These are phyloP conservation scores for Pseudonitzschia delicatissima DNA, from an alignment of 108 stramenopile species.

Conservation along the genomic window DNA sequence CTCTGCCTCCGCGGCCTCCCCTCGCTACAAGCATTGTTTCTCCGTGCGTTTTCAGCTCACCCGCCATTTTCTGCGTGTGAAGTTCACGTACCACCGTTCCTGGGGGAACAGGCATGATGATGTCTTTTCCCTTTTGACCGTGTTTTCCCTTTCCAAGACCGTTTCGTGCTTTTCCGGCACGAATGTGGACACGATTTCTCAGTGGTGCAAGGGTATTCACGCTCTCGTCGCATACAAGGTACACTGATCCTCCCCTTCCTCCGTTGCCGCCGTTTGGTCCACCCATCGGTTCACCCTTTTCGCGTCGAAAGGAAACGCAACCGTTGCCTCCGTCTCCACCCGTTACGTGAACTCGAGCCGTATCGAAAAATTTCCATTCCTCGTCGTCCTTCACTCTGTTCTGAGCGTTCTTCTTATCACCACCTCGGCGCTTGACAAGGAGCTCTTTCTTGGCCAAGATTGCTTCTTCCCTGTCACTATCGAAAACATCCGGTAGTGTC, in stretches of 20 bases:
- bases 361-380: conserved; percentile 94
- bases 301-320: conserved; percentile 91
- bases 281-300: conserved; percentile 87
- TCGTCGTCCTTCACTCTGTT: conserved; percentile 42
- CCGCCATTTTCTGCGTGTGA: conserved; percentile 80
- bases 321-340: conserved; percentile 95
- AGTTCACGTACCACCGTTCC: conserved; percentile 92
- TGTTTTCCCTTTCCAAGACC: conserved; percentile 86
- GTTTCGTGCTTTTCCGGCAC: conserved; percentile 73
- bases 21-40: conserved; percentile 83
- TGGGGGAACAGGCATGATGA: conserved; percentile 81
- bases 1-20: conserved; percentile 93
- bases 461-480: conserved; percentile 35
- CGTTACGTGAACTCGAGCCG: conserved; percentile 81
- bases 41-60: conserved; percentile 81
- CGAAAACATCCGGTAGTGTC: conserved; percentile 24
- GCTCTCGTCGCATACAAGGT: conserved; percentile 71
- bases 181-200: conserved; percentile 76
- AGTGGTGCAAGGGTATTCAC: conserved; percentile 88
- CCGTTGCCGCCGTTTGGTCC: conserved; percentile 92
- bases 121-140: conserved; percentile 69
- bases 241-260: conserved; percentile 82
- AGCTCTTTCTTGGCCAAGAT: conserved; percentile 14
- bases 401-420: background rate
- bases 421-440: conserved; percentile 15